Evolutionary conservation across 768 basidiomycete genomes (phyloP).

Genomic region (Macrocybe gigantea): DNA sequence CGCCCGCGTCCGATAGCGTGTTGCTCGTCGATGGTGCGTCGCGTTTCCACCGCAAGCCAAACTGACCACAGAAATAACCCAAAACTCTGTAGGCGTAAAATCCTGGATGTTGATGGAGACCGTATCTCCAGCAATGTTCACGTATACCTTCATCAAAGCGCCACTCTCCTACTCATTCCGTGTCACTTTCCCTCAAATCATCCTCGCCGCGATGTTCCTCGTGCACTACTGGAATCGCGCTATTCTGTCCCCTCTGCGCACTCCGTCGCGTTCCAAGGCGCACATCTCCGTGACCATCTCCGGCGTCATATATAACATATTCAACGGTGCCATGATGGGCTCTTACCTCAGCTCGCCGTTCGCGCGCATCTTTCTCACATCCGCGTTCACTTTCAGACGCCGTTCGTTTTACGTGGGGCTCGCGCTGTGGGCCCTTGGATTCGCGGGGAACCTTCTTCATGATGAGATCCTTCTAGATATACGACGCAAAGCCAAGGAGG

Average conservation of each 20-base stretch:
- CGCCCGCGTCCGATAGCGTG: constrained; percentile 4
- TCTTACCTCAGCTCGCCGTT: constrained; percentile 59
- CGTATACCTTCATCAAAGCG: constrained; percentile 40
- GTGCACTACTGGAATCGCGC: constrained; percentile 83
- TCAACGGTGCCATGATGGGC: constrained; percentile 70
- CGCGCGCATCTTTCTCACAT: constrained; percentile 36
- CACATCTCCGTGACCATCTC: constrained; percentile 59
- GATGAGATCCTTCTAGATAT: constrained; percentile 88
- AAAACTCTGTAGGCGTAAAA: constrained; percentile 16
- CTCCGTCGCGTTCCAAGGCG: constrained; percentile 71
- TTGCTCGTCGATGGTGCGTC: constrained; percentile 7
- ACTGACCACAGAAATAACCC: background rate
- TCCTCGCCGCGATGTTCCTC: constrained; percentile 58
- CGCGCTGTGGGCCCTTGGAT: constrained; percentile 62
- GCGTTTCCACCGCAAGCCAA: background rate
- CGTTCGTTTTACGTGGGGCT: constrained; percentile 60
- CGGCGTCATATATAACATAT: constrained; percentile 59
- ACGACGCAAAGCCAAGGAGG: constrained; percentile 53
- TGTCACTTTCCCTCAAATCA: constrained; percentile 30
- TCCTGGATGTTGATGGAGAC: constrained; percentile 83
- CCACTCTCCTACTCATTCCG: constrained; percentile 37
- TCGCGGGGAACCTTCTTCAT: constrained; percentile 77
- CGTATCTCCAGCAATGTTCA: constrained; percentile 50
- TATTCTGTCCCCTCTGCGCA: constrained; percentile 71
- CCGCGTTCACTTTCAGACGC: constrained; percentile 19